Conservation (phyloP, 805 yeast species). For the Myxozyma sirexii region DNA sequence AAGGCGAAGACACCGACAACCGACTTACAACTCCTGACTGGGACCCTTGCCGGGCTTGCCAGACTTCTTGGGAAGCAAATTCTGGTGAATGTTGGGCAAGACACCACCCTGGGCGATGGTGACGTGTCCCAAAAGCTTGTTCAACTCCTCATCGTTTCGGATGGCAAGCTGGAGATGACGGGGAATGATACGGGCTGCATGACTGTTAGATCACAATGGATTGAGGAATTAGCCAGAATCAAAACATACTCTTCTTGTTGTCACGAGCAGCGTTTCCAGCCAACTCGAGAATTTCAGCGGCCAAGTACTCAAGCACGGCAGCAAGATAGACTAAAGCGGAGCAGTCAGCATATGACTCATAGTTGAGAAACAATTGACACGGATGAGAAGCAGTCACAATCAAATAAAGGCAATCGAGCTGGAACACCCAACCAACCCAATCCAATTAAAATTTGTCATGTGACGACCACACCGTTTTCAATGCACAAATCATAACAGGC, state of each 20-base stretch:
- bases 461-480: no score
- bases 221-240: not conserved
- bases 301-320: constrained; percentile 92
- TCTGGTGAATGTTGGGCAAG: constrained; percentile 93
- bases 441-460: no score
- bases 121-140: constrained; percentile 89
- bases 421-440: no score
- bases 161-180: constrained; percentile 98
- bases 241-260: constrained; percentile 79
- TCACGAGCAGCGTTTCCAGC: constrained; percentile 99
- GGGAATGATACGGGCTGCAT: constrained; percentile 86
- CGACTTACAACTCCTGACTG: constrained; percentile 39
- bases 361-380: no score
- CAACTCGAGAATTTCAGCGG: constrained; percentile 95
- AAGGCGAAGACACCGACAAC: not conserved
- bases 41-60: constrained; percentile 40
- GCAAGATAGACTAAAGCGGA: constrained; percentile 66
- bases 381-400: no score
- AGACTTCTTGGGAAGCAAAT: constrained; percentile 82
- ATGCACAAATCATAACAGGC: not conserved
- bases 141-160: constrained; percentile 98
- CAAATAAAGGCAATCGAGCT: no score
- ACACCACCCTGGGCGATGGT: constrained; percentile 99
- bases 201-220: not conserved
- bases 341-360: no score